Base-by-base conservation (phyloP, 2,329 filamentous ascomycete genomes). In the Xylariales sp. region DNA sequence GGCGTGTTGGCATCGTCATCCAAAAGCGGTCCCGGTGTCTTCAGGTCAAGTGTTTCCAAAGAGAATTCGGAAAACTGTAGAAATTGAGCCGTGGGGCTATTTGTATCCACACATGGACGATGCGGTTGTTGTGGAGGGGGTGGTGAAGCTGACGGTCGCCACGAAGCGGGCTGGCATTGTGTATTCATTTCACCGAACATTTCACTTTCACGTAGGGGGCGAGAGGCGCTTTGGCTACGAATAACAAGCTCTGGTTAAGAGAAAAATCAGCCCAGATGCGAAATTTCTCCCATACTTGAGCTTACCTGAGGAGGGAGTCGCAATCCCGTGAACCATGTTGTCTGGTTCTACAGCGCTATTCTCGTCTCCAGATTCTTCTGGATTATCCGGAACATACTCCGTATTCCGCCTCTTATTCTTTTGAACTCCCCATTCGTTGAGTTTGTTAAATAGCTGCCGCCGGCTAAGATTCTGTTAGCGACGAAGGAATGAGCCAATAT, bases 391-490 rank as follows among this genome's bases (percentile, higher is more conserved):
- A 9, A 28, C 14, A 28, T 10, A 30, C 14, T 12, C 9, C 12
- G 2, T 9, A 49, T 30, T 4, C 14, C 23, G 18, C 12, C 4
- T 28, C 23, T 28, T 49, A 53, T 66, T 66, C 56, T 66, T 66
- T 14, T 9, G 41, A 16, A 66, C 50, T 50, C 57, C 57, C 64
- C 64, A 66, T n/a, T 66, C 57, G 5, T 45, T 23, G 10, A 62
- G 23, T 34, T 66, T 62, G 2, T 52, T 57, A 28, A 43, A 43
- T 5, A 66, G 34, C n/a, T 59, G 62, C 30, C 55, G 54, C 5
- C 28, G 62, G 45, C 62, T 65, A 53, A 14, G 16, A 3, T 10
- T 43, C 8, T 39, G 39, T 58, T 48, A 53, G 48, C 39, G 12
- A 43, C 16, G 23, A 34, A 46, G 45, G 23, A 5, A 30, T 28